Evolutionary conservation across 371 early-diverging fungal genomes (phyloP).

Genomic region (Rhizopus delemar): DNA sequence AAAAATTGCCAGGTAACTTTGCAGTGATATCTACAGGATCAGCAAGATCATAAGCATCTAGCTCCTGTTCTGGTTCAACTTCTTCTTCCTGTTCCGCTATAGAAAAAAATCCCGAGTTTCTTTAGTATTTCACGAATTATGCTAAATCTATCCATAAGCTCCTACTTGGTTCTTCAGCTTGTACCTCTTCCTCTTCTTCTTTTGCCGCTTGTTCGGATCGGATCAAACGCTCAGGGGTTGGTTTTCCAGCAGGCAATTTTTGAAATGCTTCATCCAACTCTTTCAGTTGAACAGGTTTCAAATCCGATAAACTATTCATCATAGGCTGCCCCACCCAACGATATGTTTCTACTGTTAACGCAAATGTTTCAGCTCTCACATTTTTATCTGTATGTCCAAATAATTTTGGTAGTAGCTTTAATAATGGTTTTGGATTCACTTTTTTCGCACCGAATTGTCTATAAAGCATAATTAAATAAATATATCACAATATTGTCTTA

Average conservation of each 20-base stretch:
- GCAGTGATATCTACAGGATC: slow-evolving; percentile 90
- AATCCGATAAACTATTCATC: slow-evolving; percentile 60
- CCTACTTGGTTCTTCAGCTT: slow-evolving; percentile 27
- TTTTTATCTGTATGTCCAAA: slow-evolving; percentile 92
- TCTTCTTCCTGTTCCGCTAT: slow-evolving; percentile 23
- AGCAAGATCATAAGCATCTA: slow-evolving; percentile 66
- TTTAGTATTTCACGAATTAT: background rate
- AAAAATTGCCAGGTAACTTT: slow-evolving; percentile 82
- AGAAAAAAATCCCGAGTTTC: background rate
- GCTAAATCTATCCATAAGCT: background rate
- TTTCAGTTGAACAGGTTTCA: slow-evolving; percentile 88
- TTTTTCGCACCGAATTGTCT: slow-evolving; percentile 80
- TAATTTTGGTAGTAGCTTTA: slow-evolving; percentile 84
- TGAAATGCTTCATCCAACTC: slow-evolving; percentile 87
- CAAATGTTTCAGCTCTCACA: slow-evolving; percentile 85
- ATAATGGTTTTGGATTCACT: slow-evolving; percentile 76
- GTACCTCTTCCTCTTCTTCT: slow-evolving; percentile 47
- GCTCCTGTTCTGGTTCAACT: slow-evolving; percentile 43
- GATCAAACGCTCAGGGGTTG: slow-evolving; percentile 71
- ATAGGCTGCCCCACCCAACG: slow-evolving; percentile 81
- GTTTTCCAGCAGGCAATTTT: slow-evolving; percentile 64
- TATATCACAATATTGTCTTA: background rate
- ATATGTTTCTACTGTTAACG: slow-evolving; percentile 77
- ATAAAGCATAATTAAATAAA: background rate
- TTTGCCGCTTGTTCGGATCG: slow-evolving; percentile 75